Base-by-base conservation (phyloP, 306 rosid species). In the Chamaecrista fasciculata region DNA sequence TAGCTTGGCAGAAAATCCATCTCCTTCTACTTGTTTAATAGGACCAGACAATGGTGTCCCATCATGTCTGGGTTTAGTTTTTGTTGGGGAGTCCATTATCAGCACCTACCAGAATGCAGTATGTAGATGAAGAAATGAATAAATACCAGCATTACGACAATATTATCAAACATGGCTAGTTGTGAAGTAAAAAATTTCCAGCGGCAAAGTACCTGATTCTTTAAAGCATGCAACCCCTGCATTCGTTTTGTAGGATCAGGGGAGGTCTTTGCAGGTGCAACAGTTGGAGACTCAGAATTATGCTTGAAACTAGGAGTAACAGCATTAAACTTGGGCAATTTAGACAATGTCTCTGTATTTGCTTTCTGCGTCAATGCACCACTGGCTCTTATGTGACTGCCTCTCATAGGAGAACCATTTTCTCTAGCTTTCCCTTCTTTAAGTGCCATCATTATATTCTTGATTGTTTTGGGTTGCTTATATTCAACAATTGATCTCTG, bases 391-490 rank as follows among this genome's bases (percentile, higher is more conserved):
- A 74, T 21, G n/a, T 84, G 87, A 67, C 56, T 91, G 55, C 86
- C 85, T 73, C 96, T 87, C 90, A 95, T 76, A 6, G 99, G 99
- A 51, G 97, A 95, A 78, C 78, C 73, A 65, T 81, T 81, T 80
- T 91, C 97, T 71, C 99, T 80, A 42, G 34, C 79, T 69, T 83
- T 91, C 67, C 92, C 99, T 68, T 95, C 99, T 74, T 84, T 95
- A 42, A 91, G 50, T 44, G 92, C 90, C 81, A 82, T 79, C 96
- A 95, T 95, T 79, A 95, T 89, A 72, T 86, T 87, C 72, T 81
- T 86, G 53, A 89, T 87, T 75, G 95, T 84, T 82, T 81, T 95
- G 49, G 97, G 95, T 60, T 76, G 92, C 77, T 83, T 84, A 11
- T 80, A 66, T 79, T 94, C 99, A 77, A 64, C 50, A 72, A 73